A percentile compares a stretch with the other conserved stretches of the same genome.
phyloP scores from a whole-genome alignment of 345 rosid genomes.

The Lumnitzera littorea region DNA sequence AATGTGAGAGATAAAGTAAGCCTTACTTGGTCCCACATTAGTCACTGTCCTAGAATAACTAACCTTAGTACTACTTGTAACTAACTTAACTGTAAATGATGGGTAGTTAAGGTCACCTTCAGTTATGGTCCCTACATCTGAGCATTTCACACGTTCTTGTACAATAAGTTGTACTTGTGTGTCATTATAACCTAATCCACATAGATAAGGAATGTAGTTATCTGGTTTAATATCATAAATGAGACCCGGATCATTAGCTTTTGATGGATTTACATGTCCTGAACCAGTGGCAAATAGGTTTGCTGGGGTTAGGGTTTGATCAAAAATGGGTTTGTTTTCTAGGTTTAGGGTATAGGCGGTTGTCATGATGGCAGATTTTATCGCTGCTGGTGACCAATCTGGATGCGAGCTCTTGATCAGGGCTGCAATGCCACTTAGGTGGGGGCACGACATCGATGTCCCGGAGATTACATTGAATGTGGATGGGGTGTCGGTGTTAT shows the following conservation, averaged over 20 bases:
- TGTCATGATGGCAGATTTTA: constrained; percentile 46
- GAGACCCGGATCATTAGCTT: constrained; percentile 52
- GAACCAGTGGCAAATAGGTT: constrained; percentile 54
- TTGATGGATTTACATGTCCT: constrained; percentile 51
- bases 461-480: constrained; percentile 31
- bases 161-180: constrained; percentile 11
- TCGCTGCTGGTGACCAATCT: constrained; percentile 38
- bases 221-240: constrained; percentile 41
- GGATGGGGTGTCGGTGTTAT: constrained; percentile 8
- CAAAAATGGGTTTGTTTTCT: constrained; percentile 28
- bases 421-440: constrained; percentile 40
- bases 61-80: too few species aligned
- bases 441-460: constrained; percentile 56
- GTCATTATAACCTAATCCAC: constrained; percentile 34
- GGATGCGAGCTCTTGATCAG: constrained; percentile 37
- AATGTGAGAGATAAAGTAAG: too few species aligned
- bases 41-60: constrained; percentile 10
- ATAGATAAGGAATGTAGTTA: constrained; percentile 39
- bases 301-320: constrained; percentile 38
- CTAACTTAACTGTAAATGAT: constrained; percentile 5
- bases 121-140: constrained; percentile 5
- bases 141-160: constrained; percentile 14
- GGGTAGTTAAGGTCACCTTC: constrained; percentile 26
- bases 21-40: constrained; percentile 12
- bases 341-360: constrained; percentile 17